Evolutionary conservation across 371 early-diverging fungal genomes (phyloP), one percentile per base, ranked within the genome.

Genomic region (Mortierella sp.): DNA sequence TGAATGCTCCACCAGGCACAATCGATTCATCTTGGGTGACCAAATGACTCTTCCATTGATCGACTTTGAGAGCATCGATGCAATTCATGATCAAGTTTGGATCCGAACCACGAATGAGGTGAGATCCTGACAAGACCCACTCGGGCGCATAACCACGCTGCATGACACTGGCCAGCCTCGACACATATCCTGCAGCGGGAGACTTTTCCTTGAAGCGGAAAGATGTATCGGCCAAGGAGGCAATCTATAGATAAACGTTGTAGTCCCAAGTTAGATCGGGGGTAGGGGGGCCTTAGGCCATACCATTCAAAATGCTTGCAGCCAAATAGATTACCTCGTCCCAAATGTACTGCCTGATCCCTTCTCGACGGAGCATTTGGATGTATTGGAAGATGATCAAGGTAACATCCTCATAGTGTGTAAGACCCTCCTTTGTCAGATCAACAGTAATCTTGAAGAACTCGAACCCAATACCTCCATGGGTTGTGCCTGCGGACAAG

Each of bases 131-230:
- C 14, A 96, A 68, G n/a, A 92, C 74, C 63, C 81, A 85, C 24
- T 86, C 83, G 0, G 91, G 85, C 1, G 89, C 88, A 74, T 91
- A 91, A 8, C 85, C 86, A 37, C 83, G 84, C 57, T 90, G 90
- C 84, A 90, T 85, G 16, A 84, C 65, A 16, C 86, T 86, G 17
- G 90, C 87, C 31, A 88, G 63, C 2, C 84, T 83, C 19, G 89
- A 90, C 1, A 81, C 77, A 54, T 90, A 90, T 34, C 82, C 82
- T 12, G 88, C 81, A 1, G 87, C 85, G 17, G 84, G 83, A 14
- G 81, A 83, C 80, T 95, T 96, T 68, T 96, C 96, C 74, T 89
- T 86, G 82, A 95, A 95, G 28, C 90, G 83, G 73, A 96, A 96
- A 0, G 86, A 80, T 16, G 93, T 83, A 10, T 87, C 87, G 41